A percentile compares a stretch with the other conserved stretches of the same genome.
Evolutionary conservation across 345 rosid species (phyloP).

Genomic region (Citrus trifoliata): DNA sequence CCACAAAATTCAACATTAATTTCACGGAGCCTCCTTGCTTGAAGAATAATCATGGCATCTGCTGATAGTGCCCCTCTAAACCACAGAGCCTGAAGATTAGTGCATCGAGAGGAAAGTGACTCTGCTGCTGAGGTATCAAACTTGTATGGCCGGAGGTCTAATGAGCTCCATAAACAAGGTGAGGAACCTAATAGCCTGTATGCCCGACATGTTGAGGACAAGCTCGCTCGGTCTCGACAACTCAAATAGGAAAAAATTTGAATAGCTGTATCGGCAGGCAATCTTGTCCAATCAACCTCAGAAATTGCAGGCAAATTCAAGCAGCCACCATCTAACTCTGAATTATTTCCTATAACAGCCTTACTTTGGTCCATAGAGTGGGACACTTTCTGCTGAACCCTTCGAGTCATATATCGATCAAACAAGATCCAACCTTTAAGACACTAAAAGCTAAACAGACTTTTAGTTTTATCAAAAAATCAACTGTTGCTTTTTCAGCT

Average conservation of each 20-base stretch:
- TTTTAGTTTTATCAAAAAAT: background rate
- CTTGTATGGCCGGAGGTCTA: slow-evolving; percentile 30
- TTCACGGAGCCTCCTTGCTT: slow-evolving; percentile 28
- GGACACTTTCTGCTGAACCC: slow-evolving; percentile 27
- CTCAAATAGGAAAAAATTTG: slow-evolving; percentile 26
- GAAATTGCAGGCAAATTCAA: background rate
- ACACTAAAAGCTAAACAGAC: background rate
- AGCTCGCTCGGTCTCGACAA: slow-evolving; percentile 35
- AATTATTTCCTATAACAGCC: slow-evolving; percentile 16
- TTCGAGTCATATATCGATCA: slow-evolving; percentile 24
- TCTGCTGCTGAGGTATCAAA: slow-evolving; percentile 14
- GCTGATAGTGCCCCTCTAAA: slow-evolving; percentile 41
- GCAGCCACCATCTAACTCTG: slow-evolving; percentile 17
- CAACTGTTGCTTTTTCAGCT: background rate
- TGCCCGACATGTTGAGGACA: slow-evolving; percentile 34
- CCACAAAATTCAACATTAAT: slow-evolving; percentile 32
- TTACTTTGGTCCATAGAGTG: slow-evolving; percentile 6
- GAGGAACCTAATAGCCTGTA: slow-evolving; percentile 33
- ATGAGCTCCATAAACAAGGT: slow-evolving; percentile 31
- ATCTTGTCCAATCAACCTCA: slow-evolving; percentile 32
- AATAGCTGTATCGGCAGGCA: slow-evolving; percentile 38
- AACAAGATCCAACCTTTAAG: slow-evolving; percentile 1
- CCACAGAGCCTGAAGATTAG: slow-evolving; percentile 21
- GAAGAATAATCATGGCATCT: slow-evolving; percentile 31
- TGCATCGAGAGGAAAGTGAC: slow-evolving; percentile 23